A percentile compares a stretch with the other conserved stretches of the same genome.
phyloP scores from a whole-genome alignment of 768 basidiomycete genomes.

The Heimioporus sp. region DNA sequence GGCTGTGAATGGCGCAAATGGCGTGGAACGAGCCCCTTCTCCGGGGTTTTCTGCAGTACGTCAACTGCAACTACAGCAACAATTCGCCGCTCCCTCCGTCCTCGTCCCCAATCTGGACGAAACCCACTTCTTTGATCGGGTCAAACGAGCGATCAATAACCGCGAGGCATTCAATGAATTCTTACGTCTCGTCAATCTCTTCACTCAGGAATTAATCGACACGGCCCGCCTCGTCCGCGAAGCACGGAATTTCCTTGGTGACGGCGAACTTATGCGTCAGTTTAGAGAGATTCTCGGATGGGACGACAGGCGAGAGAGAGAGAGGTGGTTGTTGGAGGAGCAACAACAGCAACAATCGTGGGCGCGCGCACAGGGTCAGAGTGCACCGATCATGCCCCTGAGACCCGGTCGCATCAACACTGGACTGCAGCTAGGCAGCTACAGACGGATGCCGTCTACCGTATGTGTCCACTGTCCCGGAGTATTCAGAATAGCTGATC shows the following conservation, averaged over 20 bases:
- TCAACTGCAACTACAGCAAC: conserved; percentile 24
- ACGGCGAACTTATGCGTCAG: conserved; percentile 75
- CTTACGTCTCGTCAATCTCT: conserved; percentile 91
- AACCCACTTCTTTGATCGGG: conserved; percentile 88
- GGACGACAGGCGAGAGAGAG: conserved; percentile 70
- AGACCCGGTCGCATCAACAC: conserved; percentile 63
- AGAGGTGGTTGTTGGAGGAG: conserved; percentile 48
- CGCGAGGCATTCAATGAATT: conserved; percentile 91
- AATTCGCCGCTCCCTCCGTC: conserved; percentile 14
- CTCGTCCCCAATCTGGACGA: conserved; percentile 44
- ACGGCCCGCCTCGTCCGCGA: conserved; percentile 80
- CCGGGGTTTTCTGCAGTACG: conserved; percentile 21
- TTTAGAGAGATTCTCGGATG: conserved; percentile 88
- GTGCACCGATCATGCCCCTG: conserved; percentile 31
- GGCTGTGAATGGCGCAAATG: conserved; percentile 18
- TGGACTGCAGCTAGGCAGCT: conserved; percentile 81
- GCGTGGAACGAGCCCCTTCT: conserved; percentile 22
- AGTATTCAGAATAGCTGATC: neutral
- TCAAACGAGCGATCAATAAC: conserved; percentile 68
- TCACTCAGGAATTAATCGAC: conserved; percentile 92
- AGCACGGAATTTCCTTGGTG: conserved; percentile 70
- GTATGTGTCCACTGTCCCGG: conserved; percentile 47
- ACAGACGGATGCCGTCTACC: conserved; percentile 74
- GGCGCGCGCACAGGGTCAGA: conserved; percentile 48
- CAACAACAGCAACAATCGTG: conserved; percentile 45